phyloP scores from a whole-genome alignment of 2,329 filamentous ascomycete genomes.

The Cercospora sp. region DNA sequence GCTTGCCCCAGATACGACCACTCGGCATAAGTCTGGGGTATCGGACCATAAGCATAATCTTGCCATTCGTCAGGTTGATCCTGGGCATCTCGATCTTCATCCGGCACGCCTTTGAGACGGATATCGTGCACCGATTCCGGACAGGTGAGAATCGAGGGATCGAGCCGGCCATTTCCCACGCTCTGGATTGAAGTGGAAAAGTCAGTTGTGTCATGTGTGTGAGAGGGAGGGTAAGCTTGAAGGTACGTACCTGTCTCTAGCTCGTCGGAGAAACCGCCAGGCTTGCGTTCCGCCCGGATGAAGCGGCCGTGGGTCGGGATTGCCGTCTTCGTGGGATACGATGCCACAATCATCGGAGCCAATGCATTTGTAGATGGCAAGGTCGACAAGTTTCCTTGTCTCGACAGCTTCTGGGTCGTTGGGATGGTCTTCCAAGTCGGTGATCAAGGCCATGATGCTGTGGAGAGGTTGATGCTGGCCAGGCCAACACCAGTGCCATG shows the following conservation, averaged over 20 bases:
- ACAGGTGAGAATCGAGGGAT: constrained; percentile 27
- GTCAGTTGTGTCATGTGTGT: neutral
- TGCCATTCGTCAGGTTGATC: constrained; percentile 26
- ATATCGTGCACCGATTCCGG: constrained; percentile 27
- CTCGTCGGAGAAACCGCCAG: constrained; percentile 28
- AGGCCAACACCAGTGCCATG: constrained; percentile 32
- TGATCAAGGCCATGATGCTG: constrained; percentile 32
- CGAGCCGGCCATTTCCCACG: constrained; percentile 31
- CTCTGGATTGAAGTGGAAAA: constrained; percentile 15
- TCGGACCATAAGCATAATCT: constrained; percentile 27
- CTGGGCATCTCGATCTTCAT: constrained; percentile 23
- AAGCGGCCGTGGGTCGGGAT: constrained; percentile 26
- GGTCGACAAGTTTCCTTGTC: constrained; percentile 27
- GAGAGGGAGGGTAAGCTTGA: neutral
- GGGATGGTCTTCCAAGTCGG: constrained; percentile 29
- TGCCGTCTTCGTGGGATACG: constrained; percentile 24
- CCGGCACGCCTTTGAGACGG: constrained; percentile 22
- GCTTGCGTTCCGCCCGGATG: constrained; percentile 28
- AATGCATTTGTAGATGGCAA: constrained; percentile 29
- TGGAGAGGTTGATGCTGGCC: constrained; percentile 33
- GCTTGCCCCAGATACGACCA: constrained; percentile 25
- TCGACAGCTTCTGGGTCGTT: constrained; percentile 25
- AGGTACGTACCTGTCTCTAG: constrained; percentile 22
- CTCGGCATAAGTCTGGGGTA: constrained; percentile 26
- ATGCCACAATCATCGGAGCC: constrained; percentile 28